Percentiles rank a stretch among this genome's conserved stretches.
Conservation (phyloP, 371 early-diverging fungal genomes). For the Actinomucor elegans region DNA sequence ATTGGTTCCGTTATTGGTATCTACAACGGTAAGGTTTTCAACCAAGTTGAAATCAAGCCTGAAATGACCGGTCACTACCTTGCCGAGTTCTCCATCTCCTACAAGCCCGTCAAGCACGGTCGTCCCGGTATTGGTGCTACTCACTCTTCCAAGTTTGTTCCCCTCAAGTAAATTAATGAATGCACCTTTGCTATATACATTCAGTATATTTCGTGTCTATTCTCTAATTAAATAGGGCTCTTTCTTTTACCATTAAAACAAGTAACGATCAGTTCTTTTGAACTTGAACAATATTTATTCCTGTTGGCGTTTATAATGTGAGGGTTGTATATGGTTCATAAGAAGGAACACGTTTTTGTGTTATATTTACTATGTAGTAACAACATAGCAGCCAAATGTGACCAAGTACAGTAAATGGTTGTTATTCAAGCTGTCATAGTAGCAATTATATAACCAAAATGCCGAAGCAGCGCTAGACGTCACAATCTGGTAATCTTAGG, state of each 20-base stretch:
- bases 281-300: too few relatives aligned
- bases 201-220: not conserved
- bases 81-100: conserved; percentile 93
- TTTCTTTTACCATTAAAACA: not conserved
- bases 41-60: conserved; percentile 99
- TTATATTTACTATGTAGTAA: too few relatives aligned
- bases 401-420: too few relatives aligned
- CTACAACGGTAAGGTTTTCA: conserved; percentile 99
- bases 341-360: too few relatives aligned
- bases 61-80: conserved; percentile 99
- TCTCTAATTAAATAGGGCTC: not conserved
- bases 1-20: conserved; percentile 98
- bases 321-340: too few relatives aligned
- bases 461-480: too few relatives aligned
- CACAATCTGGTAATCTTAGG: too few relatives aligned
- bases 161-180: conserved; percentile 23
- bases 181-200: not conserved
- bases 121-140: conserved; percentile 99
- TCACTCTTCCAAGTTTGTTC: conserved; percentile 69
- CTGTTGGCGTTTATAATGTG: too few relatives aligned
- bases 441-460: too few relatives aligned
- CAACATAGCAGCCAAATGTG: too few relatives aligned
- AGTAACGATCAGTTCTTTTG: not conserved
- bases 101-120: conserved; percentile 99
- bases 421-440: too few relatives aligned